Evolutionary conservation across 1,139 yeast genomes (phyloP), one percentile per base, ranked within the genome.

Genomic region (Geotrichum armillariae): DNA sequence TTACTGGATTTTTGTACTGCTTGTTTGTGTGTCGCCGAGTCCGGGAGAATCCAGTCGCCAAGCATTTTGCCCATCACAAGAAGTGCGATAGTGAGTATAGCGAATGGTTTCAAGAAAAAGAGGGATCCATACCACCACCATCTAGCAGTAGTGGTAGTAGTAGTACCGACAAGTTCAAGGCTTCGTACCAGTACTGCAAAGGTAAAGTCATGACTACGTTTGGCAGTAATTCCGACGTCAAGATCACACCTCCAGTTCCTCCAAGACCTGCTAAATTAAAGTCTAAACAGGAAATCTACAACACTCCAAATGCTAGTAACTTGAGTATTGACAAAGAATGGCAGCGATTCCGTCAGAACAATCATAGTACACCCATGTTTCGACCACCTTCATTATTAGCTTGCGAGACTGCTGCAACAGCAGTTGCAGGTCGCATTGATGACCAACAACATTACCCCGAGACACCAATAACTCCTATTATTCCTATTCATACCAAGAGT

Each of bases 1-100:
- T 58, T 5, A 23, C 33, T n/a, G 62, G 61, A 2, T 43, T 55
- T 16, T 9, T 58, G 5, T 58, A 60, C 49, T 60, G 64, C 36
- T 40, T 42, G 41, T 38, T 36, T 22, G 38, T 33, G 3, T 37
- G 31, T 21, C 41, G 47, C 14, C 34, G 44, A 3, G 33, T 42
- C 27, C 17, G 16, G 12, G 25, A 16, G n/a, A 44, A 37, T 22
- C 41, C 42, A 8, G 12, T 16, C 1, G 29, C 33, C 17, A 43
- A 38, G 18, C 3, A 18, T 20, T 8, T 33, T 18, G 16, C 34
- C 2, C 11, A 11, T 17, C 45, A 37, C 21, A 25, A 17, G 8
- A 25, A 39, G 4, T 21, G 20, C 14, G 37, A 42, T 18, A 44
- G 48, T 35, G 16, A 20, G 22, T 44, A 40, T 14, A 49, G 48